Base-by-base conservation (phyloP, 257 asterid genomes). In the Pogostemon cablin region DNA sequence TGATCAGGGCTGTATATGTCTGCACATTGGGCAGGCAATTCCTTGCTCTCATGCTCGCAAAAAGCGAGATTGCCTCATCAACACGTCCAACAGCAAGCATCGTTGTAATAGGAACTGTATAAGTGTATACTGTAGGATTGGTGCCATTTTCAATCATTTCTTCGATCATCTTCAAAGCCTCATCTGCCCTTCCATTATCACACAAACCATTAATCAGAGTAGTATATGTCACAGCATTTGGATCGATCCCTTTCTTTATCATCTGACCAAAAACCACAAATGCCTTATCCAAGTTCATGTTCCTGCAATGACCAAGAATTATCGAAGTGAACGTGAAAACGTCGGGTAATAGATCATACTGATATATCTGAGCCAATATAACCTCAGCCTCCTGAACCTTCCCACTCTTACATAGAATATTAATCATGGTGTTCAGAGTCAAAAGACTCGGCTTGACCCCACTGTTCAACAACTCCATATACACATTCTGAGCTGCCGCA, bases 251-350 rank as follows among this genome's bases (percentile, higher is more conserved):
- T 62, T 81, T 85, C 85, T 81, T 78, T 63, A 77, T 78, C 98
- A 93, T 93, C 80, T 83, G 73, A 78, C 80, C 88, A 66, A 93
- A 93, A 74, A 88, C 79, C 46, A 40, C 71, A 77, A 79, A 88
- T 11, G 97, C 96, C 73, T 70, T 83, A 79, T 79, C 95, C 85
- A 90, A 74, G 69, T 82, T 75, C 63, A 72, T 59, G 59, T 79
- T 88, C 86, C 96, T 84, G 80, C 98, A 88, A 56, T 90, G 86
- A 72, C 98, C 97, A 42, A 90, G 90, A 78, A 93, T 86, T 72
- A 93, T 76, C 42, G 95, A 90, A 2, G 97, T 86, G 66, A 74
- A 88, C 2, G 98, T 89, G 77, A 90, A 93, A 32, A 86, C 97
- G 78, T 93, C 97, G 1, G 98, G 96, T 56, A 62, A 57, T 81